phyloP scores from a whole-genome alignment of 345 rosid species.

The Psidium friedrichsthalianum region DNA sequence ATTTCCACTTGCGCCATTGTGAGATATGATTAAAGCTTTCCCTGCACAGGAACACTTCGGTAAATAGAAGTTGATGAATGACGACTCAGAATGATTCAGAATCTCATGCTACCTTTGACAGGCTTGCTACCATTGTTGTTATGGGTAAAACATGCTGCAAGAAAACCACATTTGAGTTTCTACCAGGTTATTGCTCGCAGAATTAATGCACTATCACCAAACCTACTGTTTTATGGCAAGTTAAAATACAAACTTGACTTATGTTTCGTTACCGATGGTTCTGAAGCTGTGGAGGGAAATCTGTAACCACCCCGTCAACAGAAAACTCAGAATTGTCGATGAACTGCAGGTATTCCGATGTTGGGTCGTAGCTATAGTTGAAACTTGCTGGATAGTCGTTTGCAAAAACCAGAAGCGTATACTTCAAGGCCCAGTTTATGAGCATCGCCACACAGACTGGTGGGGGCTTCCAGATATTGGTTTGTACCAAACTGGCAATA shows the following conservation, averaged over 20 bases:
- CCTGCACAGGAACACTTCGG: conserved; percentile 10
- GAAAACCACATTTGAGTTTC: background rate
- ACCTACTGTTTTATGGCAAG: background rate
- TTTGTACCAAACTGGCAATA: conserved; percentile 44
- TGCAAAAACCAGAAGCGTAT: conserved; percentile 67
- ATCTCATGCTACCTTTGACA: conserved; percentile 15
- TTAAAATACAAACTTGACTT: background rate
- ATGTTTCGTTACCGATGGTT: conserved; percentile 37
- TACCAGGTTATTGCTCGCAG: background rate
- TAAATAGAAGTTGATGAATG: background rate
- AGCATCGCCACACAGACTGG: conserved; percentile 67
- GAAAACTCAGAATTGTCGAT: conserved; percentile 41
- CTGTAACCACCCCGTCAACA: conserved; percentile 76
- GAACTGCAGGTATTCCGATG: conserved; percentile 55
- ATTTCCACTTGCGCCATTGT: conserved; percentile 82
- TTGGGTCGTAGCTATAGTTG: conserved; percentile 69
- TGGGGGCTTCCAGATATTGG: conserved; percentile 36
- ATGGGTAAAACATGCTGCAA: conserved; percentile 58
- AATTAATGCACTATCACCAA: background rate
- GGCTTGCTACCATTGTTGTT: conserved; percentile 15
- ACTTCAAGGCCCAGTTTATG: conserved; percentile 65
- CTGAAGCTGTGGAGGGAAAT: conserved; percentile 76
- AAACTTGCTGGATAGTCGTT: conserved; percentile 42
- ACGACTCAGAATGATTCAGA: background rate
- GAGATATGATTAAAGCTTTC: conserved; percentile 42